Base-by-base conservation (phyloP, 2,329 filamentous ascomycete species). In the Phialophora tarda region DNA sequence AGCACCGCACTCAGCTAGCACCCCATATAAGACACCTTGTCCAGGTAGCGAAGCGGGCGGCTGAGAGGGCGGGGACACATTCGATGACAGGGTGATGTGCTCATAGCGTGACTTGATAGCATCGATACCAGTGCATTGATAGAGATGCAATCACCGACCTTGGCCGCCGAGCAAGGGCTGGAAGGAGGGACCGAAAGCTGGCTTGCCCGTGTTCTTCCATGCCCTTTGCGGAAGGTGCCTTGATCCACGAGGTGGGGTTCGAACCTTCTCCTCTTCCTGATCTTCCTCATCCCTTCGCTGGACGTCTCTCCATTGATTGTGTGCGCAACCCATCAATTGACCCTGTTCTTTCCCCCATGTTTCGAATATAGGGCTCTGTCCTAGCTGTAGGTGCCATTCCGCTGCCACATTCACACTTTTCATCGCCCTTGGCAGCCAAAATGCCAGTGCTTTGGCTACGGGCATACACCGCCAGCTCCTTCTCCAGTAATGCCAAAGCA, bases 41-140 rank as follows among this genome's bases (percentile, higher is more conserved):
- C 38, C 17, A 44, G 38, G 38, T 44, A 44, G 38, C 14, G 14
- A 44, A 44, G 38, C 38, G 17, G 17, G 17, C 11, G 6, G 38
- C 17, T 7, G 38, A n/a, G 5, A n/a, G 38, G 17, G 17, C 17
- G 34, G 1, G 17, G 6, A n/a, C 38, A 11, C 38, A 44, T 44
- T 44, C 38, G 38, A 44, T 44, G 38, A n/a, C 38, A 44, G 38
- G 38, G 1, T 8, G 17, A 44, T 44, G 17, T 44, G 38, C 21
- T 17, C 17, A n/a, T 21, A 44, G 38, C 7, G 14, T 17, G 38
- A 44, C 17, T 41, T 44, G 17, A 44, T n/a, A n/a, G 51, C 14
- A 44, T 23, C 26, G 30, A n/a, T 54, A 44, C 51, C 59, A 54
- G 21, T 23, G 24, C 30, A 54, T 61, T 26, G 59, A 54, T 53